Evolutionary conservation across 202 grass and related monocot species (phyloP).

Genomic region (Bolboschoenoplectus hybrid): DNA sequence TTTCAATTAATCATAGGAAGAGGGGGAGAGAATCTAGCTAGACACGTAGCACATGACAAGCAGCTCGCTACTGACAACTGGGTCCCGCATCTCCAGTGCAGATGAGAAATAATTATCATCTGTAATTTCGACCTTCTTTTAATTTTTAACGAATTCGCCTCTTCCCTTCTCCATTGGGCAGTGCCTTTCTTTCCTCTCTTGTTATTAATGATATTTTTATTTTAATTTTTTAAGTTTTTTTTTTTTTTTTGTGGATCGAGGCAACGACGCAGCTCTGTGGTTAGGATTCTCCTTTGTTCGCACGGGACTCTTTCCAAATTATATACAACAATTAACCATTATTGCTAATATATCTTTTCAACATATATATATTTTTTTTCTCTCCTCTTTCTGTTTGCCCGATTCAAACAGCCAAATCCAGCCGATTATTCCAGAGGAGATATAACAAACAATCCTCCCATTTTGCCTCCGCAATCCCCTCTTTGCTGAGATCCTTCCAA

Average conservation of each 20-base stretch:
- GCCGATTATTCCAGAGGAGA: constrained; percentile 17
- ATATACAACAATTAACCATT: constrained; percentile 28
- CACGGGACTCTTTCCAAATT: constrained; percentile 35
- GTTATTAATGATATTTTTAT: constrained; percentile 26
- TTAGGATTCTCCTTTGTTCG: constrained; percentile 22
- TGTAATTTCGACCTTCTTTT: background rate
- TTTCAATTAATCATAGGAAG: constrained; percentile 1
- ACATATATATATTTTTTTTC: background rate
- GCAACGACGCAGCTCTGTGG: constrained; percentile 42
- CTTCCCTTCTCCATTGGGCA: constrained; percentile 38
- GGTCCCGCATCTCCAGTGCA: background rate
- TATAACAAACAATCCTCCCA: constrained; percentile 33
- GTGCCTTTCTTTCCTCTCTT: background rate
- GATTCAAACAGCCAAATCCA: constrained; percentile 38
- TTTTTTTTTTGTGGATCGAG: constrained; percentile 41
- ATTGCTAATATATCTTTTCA: constrained; percentile 31
- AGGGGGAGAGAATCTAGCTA: background rate
- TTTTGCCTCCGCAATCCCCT: constrained; percentile 38
- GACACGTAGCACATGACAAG: background rate
- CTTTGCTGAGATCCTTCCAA: constrained; percentile 31
- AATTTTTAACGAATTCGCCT: constrained; percentile 9
- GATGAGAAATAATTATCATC: background rate
- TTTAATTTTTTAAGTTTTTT: background rate
- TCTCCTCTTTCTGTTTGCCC: constrained; percentile 32
- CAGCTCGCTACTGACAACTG: background rate